Evolutionary conservation across 176 grass and related monocot species (phyloP).

Genomic region (Thinopyrum elongatum): DNA sequence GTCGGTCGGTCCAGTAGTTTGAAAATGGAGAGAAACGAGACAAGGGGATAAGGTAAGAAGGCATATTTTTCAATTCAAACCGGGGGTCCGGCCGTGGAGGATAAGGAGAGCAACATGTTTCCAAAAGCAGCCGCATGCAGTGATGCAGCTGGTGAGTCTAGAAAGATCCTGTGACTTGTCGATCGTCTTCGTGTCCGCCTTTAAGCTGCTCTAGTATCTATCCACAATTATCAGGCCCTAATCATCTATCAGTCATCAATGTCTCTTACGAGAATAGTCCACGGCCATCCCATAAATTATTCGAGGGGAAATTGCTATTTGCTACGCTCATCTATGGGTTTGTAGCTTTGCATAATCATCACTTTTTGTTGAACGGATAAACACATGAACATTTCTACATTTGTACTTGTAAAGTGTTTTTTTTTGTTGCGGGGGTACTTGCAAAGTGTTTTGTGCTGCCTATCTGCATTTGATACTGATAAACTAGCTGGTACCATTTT

Average conservation of each 20-base stretch:
- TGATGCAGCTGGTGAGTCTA: background rate
- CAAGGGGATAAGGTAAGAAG: background rate
- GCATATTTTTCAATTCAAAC: background rate
- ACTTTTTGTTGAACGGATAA: too few relatives aligned
- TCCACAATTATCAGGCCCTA: background rate
- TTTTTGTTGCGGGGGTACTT: too few relatives aligned
- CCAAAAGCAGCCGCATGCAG: background rate
- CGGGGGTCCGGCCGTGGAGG: background rate
- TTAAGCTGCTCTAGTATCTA: background rate
- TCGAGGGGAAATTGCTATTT: slow-evolving; percentile 1
- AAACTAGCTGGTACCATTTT: too few relatives aligned
- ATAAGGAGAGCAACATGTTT: background rate
- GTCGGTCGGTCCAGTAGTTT: too few relatives aligned
- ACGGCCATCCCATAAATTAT: background rate
- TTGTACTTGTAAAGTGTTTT: too few relatives aligned
- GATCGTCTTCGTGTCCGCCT: background rate
- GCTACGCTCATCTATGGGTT: background rate
- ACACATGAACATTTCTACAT: too few relatives aligned
- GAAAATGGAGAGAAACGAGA: background rate
- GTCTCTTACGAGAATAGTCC: background rate
- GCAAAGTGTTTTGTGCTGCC: too few relatives aligned
- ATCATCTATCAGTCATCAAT: background rate
- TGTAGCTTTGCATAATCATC: too few relatives aligned
- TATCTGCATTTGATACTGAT: too few relatives aligned
- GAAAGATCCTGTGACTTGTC: slow-evolving; percentile 20